Evolutionary conservation across 148 eudicot species (phyloP), one percentile per base, ranked within the genome.

Genomic region (Rhododendron molle): DNA sequence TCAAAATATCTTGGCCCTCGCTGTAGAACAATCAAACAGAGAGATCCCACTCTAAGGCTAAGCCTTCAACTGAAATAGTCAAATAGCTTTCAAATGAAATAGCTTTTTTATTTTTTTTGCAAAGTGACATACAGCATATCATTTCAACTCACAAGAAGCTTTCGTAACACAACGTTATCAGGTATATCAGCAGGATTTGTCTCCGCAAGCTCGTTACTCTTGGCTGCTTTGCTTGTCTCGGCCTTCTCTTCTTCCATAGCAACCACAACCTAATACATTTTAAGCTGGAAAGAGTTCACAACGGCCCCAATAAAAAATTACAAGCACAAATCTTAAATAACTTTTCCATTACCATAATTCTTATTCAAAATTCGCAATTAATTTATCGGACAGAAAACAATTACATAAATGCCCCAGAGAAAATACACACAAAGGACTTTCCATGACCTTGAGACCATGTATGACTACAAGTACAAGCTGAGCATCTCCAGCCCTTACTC

Each of bases 1-100:
- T 95, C 98, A 90, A 97, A 97, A 86, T 97, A 97, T 86, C 99
- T 93, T 58, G 98, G 98, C 77, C 98, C 96, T 54, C 99, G 98
- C 99, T 97, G 92, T 65, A 89, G 85, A 87, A 95, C 84, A 90
- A 89, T 82, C 83, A 86, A 87, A 78, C 91, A 90, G 81, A 92
- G 85, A 87, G 77, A 86, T 88, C 77, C 81, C 44, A 86, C 69
- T 87, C 91, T 88, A 89, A 91, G 89, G 88, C 86, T 74, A 89
- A 90, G 89, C 90, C 87, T 73, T 86, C 30, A 85, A 85, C 71
- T 30, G 49, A 81, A 80, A 71, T 56, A 58, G 47, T 82, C 23
- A 56, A 85, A 10, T n/a, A 91, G 88, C 89, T 86, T 73, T 86
- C 32, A 85, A 83, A 46, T n/a, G 47, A 82, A 79, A 76, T 58